Conservation (phyloP, 352 stramenopile genomes). For the Pythium vanterpoolii region DNA sequence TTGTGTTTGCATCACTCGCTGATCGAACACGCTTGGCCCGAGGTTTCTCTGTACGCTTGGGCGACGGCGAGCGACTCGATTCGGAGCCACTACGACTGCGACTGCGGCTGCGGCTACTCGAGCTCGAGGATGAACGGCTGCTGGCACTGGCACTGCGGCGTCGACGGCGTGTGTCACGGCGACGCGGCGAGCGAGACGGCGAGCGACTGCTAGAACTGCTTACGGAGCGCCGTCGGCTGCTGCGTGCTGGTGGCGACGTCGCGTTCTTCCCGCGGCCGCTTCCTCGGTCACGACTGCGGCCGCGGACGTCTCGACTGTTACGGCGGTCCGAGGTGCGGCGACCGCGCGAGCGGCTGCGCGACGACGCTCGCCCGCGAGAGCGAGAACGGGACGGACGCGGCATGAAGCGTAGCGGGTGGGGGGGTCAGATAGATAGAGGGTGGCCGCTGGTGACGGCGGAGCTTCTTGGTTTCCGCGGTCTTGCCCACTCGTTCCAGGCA, state of each 20-base stretch:
- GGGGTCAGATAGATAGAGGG: neutral
- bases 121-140: slow-evolving; percentile 1
- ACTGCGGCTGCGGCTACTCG: slow-evolving; percentile 1
- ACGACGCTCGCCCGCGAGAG: slow-evolving; percentile 19
- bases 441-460: neutral
- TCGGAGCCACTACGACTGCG: slow-evolving; percentile 5
- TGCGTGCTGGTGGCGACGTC: neutral
- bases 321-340: slow-evolving; percentile 1
- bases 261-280: neutral
- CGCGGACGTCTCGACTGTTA: neutral
- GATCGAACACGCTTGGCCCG: slow-evolving; percentile 12
- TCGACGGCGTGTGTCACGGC: neutral
- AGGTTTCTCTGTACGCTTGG: slow-evolving; percentile 1
- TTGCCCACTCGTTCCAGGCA: slow-evolving; percentile 11
- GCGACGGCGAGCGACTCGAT: slow-evolving; percentile 11
- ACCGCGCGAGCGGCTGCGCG: slow-evolving; percentile 17
- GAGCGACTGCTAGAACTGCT: slow-evolving; percentile 18
- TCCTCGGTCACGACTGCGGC: slow-evolving; percentile 1
- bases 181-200: slow-evolving; percentile 19
- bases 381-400: slow-evolving; percentile 15
- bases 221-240: slow-evolving; percentile 8
- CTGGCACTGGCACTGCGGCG: slow-evolving; percentile 6
- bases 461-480: slow-evolving; percentile 6
- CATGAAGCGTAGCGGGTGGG: neutral
- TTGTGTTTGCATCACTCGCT: neutral